Base-by-base conservation (phyloP, 169 alveolate genomes). In the Eimeria acervulina region DNA sequence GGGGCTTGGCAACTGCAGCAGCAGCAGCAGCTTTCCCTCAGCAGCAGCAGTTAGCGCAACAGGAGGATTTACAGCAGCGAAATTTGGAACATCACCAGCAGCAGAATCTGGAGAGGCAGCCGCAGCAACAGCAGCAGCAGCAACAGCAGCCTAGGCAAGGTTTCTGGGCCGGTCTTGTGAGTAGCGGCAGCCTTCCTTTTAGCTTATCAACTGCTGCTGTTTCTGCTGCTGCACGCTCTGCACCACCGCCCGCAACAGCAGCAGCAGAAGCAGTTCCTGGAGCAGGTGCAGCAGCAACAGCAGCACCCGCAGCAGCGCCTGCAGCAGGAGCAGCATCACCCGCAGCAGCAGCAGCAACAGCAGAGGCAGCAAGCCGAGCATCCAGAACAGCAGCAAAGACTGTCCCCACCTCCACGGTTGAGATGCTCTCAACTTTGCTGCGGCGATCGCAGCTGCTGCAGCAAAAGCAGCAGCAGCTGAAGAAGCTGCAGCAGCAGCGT, bases 31-130 rank as follows among this genome's bases (percentile, higher is more conserved):
- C 55, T 23, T 42, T 33, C 3, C 72, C 31, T 55, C 90, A 81
- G 68, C 90, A 81, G 90, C 90, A 81, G 90, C 89, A n/a, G n/a
- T n/a, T n/a, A n/a, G n/a, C 33, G 63, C 63, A 19, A 55, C 89
- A 36, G 66, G 38, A 78, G 89, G 33, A 40, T 21, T 38, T 38
- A 63, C 89, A 42, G 89, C 63, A 19, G 89, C 89, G 40, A 63
- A 59, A 78, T n/a, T n/a, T n/a, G 63, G 26, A 36, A 63, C 89
- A 78, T 33, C 89, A 36, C 63, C 63, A 31, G 89, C 89, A 42
- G 89, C 89, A 72, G 52, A 8, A 28, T 40, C 84, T 12, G n/a
- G 7, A 36, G 28, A 15, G 26, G 23, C 84, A 72, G 84, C 84
- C 8, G n/a, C 51, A 36, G 52, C 84, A 28, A 31, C 84, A 72